Base-by-base conservation (phyloP, 2,329 filamentous ascomycete species). In the Paraphoma sp. region DNA sequence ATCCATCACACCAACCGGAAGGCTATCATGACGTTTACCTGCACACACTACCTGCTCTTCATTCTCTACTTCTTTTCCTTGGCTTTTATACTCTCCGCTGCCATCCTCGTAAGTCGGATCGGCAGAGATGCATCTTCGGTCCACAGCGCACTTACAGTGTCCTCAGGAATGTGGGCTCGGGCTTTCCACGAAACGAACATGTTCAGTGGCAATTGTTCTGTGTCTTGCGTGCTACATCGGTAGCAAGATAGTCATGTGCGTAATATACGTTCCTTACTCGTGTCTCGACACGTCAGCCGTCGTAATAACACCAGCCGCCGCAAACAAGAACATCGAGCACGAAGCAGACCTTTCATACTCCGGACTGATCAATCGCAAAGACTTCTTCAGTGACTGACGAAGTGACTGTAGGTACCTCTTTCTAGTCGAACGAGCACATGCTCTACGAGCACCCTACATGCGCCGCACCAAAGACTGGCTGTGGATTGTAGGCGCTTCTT, bases 361-460 rank as follows among this genome's bases (percentile, higher is more conserved):
- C 23, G 23, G 5, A 23, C 5, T 23, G 23, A 23, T 23, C 23
- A 23, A 23, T 23, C 23, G 23, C 23, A 23, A 23, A 23, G 23
- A 23, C 23, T 23, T 23, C 23, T 23, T 23, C 23, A 10, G 33
- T 36, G 33, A 36, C 33, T 36, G 33, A 36, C 33, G 33, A 2
- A 23, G 16, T 23, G 18, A 5, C n/a, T 45, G 28, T 16, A 75
- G 74, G 64, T 79, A 80, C 51, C 57, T 79, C 4, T 80, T 80
- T 54, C 69, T 81, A 1, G 70, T 80, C 23, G 79, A 81, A 55
- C 68, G 79, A 23, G 70, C 72, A 9, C 78, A 80, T 56, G 70
- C 71, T 6, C 60, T 80, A 14, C 70, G 77, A 38, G 64, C 72
- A 6, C 68, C 74, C 0, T 71, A 73, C 54, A 62, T 67, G 38